Evolutionary conservation across 805 yeast species (phyloP), one percentile per base, ranked within the genome.

Genomic region (Wickerhamiella qilinensis): DNA sequence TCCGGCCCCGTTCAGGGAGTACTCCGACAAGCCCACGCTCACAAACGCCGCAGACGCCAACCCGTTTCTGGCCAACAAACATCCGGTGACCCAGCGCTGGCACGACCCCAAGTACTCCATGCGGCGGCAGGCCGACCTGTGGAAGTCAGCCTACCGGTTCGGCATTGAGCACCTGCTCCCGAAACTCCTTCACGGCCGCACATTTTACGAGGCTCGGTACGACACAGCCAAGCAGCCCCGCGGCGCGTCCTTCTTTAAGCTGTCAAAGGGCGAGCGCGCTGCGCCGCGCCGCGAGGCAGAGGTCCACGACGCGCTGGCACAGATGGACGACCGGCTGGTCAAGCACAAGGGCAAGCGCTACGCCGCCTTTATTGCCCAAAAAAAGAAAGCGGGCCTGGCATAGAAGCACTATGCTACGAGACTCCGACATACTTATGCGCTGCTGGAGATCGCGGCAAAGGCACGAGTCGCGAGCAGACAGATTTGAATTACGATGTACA

Each of bases 141-240:
- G 69, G 67, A 86, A 86, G 59, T 59, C 79, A 52, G 95, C 95
- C 2, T 67, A 72, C 53, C 71, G 75, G 49, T 80, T 71, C 49
- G 95, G 95, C n/a, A 65, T 86, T 5, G 67, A 73, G 30, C 84
- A 79, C 43, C 62, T 83, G 42, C 63, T 86, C 56, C 96, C 96
- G 20, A 65, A 71, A 21, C 53, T 73, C 35, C 69, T 71, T 35
- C 68, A 69, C 46, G 44, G 54, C 47, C 78, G 78, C 67, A 70
- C 67, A 57, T 80, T 85, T 72, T 82, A 69, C 60, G 74, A 73
- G 52, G 91, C 82, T 45, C 83, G 81, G 58, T 80, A 77, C 58
- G 66, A 69, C 33, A 65, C 69, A 44, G 77, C 79, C 63, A 68
- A 68, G 52, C 69, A 76, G 58, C 69, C 82, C 73, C 73, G 70